A percentile compares a stretch with the other conserved stretches of the same genome.
Conservation (phyloP, 2,329 filamentous ascomycete genomes). For the Cordyceps javanica region DNA sequence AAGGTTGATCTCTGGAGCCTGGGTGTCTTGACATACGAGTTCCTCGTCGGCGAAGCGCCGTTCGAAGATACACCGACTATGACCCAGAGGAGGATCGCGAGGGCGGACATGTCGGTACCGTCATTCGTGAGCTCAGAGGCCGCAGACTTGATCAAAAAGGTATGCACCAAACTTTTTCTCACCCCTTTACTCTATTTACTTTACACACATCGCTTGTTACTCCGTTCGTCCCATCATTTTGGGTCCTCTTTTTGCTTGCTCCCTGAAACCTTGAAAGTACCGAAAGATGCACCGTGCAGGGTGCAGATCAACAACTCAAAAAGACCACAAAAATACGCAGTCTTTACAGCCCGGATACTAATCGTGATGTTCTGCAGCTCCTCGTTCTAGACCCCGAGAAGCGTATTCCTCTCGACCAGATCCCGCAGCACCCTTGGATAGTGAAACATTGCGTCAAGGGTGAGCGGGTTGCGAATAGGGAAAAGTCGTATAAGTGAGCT, state of each 20-base stretch:
- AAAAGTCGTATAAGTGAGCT: slow-evolving; percentile 29
- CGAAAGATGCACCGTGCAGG: background rate
- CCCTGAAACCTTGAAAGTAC: background rate
- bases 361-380: slow-evolving; percentile 44
- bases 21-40: slow-evolving; percentile 93
- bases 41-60: slow-evolving; percentile 89
- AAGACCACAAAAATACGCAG: background rate
- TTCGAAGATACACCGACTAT: slow-evolving; percentile 95
- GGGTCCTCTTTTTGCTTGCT: background rate
- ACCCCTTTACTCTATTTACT: background rate
- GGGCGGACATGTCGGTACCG: slow-evolving; percentile 88
- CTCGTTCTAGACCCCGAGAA: slow-evolving; percentile 92
- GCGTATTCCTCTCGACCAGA: slow-evolving; percentile 80
- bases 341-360: background rate
- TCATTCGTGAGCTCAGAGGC: slow-evolving; percentile 87
- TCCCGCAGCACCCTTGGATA: slow-evolving; percentile 92
- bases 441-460: slow-evolving; percentile 81
- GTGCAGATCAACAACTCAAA: background rate
- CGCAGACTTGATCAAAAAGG: slow-evolving; percentile 84
- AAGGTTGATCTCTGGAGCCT: slow-evolving; percentile 97
- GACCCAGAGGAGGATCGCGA: slow-evolving; percentile 84
- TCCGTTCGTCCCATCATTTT: background rate
- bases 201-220: background rate
- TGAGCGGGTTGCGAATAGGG: slow-evolving; percentile 46
- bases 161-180: slow-evolving; percentile 39